Base-by-base conservation (phyloP, 2,329 filamentous ascomycete genomes). In the Cytospora mali region DNA sequence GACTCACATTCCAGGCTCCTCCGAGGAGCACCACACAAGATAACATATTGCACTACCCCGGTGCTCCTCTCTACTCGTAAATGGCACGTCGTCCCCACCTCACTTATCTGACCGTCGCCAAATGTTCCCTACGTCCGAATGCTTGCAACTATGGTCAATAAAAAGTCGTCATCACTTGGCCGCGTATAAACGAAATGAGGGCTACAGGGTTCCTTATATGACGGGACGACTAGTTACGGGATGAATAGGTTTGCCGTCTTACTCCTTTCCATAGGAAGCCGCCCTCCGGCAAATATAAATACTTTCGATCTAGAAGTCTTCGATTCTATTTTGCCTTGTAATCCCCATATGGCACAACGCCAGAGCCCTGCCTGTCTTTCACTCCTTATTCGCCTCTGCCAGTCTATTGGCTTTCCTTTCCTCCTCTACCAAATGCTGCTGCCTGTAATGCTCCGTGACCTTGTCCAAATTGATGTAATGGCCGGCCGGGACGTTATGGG, bases 371-470 rank as follows among this genome's bases (percentile, higher is more conserved):
- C 14, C 35, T 16, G 27, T n/a, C 46, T 39, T 25, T 58, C 33
- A 64, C 63, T 69, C 67, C 67, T 73, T 74, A 73, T 77, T 77
- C 64, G 75, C 72, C 55, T 67, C 65, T 3, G 76, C 77, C 68
- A 84, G 66, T 73, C 77, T 83, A 71, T 77, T 76, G 42, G 75
- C 76, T 75, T 86, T 86, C 67, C 80, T 77, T 69, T 81, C 83
- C 73, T 85, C 83, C 63, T 84, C 81, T 62, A 80, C 79, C 60
- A 81, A 69, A 67, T 86, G 79, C 74, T 82, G 74, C 72, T 82
- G 77, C 69, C 76, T 76, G 76, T 84, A 87, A 75, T 86, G 84
- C 71, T 81, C 83, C 18, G 84, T 78, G 29, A 86, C 77, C 68
- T 83, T 75, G 71, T 85, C 82, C 53, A 87, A 73, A 72, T 84